Conservation (phyloP, 2,329 filamentous ascomycete species). For the Elsinoe australis region DNA sequence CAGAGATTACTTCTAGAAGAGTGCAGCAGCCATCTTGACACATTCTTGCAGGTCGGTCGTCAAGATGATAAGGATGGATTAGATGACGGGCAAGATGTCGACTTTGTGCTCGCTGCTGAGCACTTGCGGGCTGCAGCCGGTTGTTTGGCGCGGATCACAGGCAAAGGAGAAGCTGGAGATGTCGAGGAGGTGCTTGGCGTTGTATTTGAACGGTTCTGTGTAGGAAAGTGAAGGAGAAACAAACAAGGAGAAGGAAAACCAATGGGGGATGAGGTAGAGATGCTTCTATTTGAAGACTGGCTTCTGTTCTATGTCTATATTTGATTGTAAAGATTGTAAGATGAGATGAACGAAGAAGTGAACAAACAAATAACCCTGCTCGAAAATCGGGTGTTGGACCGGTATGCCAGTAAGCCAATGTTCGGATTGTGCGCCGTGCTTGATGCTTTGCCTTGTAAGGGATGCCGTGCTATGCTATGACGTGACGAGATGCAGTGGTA, state of each 20-base stretch:
- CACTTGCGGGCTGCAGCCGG: slow-evolving; percentile 73
- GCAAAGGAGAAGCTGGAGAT: slow-evolving; percentile 74
- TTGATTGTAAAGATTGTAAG: neutral
- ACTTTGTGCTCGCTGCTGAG: slow-evolving; percentile 87
- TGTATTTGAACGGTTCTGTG: slow-evolving; percentile 79
- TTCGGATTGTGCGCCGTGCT: too few species aligned
- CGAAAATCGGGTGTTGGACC: too few species aligned
- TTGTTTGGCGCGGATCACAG: slow-evolving; percentile 78
- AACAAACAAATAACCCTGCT: too few species aligned
- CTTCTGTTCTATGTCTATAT: too few species aligned
- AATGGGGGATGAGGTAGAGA: too few species aligned
- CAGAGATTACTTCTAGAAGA: slow-evolving; percentile 72
- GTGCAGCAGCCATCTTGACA: slow-evolving; percentile 63
- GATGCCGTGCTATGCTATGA: neutral
- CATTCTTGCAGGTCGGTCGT: slow-evolving; percentile 50
- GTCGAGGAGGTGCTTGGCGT: slow-evolving; percentile 94
- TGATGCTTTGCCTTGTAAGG: too few species aligned
- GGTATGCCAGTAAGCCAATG: too few species aligned
- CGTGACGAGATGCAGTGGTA: too few species aligned
- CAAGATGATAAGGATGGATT: slow-evolving; percentile 16
- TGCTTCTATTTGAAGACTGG: too few species aligned
- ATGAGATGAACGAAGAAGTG: too few species aligned
- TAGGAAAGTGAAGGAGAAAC: slow-evolving; percentile 31
- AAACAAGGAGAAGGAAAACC: too few species aligned
- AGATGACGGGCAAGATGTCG: slow-evolving; percentile 47